phyloP scores from a whole-genome alignment of 208 protist species.

The Wallacemonas sp. region DNA sequence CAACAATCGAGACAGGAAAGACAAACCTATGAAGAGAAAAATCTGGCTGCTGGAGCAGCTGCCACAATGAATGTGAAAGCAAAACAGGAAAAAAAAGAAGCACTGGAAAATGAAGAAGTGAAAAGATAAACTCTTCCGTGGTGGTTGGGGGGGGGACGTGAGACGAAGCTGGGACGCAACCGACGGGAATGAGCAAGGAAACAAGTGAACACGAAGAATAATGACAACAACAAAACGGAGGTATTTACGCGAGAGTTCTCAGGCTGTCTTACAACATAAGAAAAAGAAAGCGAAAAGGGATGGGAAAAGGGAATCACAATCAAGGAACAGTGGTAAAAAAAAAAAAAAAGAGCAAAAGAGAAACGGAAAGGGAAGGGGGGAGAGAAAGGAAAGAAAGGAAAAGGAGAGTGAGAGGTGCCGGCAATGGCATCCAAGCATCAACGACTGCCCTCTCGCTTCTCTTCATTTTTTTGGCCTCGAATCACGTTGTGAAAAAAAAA shows the following conservation, averaged over 20 bases:
- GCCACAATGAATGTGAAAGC: no score
- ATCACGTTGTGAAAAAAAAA: no score
- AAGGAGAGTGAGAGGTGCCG: no score
- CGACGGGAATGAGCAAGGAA: no score
- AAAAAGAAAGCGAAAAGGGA: background rate
- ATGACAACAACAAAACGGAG: no score
- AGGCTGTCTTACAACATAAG: no score
- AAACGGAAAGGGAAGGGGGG: background rate
- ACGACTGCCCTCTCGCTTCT: background rate
- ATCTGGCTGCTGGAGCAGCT: no score
- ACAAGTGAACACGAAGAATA: no score
- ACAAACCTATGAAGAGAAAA: background rate
- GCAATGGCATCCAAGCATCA: background rate
- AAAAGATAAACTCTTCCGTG: background rate
- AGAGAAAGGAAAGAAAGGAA: background rate
- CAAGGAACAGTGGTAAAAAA: slow-evolving; percentile 6
- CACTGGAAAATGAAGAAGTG: background rate
- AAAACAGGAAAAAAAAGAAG: background rate
- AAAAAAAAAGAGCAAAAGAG: slow-evolving; percentile 13
- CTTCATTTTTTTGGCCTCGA: no score
- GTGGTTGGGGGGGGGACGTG: background rate
- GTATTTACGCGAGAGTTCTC: no score
- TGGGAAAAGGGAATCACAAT: background rate
- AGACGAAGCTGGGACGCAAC: no score
- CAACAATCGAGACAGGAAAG: background rate